phyloP scores from a whole-genome alignment of 495 filamentous ascomycete species.

The Aspergillus panamensis region DNA sequence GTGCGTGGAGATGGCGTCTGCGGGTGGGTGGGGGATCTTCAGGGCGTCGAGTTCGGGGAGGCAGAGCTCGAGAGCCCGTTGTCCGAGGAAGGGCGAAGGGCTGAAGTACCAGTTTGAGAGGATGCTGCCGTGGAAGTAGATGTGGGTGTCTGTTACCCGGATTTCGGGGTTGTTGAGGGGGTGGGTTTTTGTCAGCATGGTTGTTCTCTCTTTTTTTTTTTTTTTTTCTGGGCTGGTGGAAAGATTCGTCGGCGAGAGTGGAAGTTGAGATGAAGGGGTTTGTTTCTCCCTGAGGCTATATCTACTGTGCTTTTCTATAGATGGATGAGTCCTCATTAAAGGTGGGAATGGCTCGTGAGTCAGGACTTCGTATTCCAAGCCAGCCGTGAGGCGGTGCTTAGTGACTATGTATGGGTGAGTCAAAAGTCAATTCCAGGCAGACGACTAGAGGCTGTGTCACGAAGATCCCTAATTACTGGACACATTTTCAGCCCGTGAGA shows the following conservation, averaged over 20 bases:
- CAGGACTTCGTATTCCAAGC: neutral
- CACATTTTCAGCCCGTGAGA: no score
- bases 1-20: slow-evolving; percentile 5
- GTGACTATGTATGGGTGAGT: neutral
- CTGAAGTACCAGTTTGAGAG: slow-evolving; percentile 16
- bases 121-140: slow-evolving; percentile 14
- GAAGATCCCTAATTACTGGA: no score
- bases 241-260: no score
- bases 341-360: neutral
- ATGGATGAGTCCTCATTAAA: neutral
- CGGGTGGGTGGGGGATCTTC: slow-evolving; percentile 5
- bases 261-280: neutral
- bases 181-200: neutral
- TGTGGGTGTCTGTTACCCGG: slow-evolving; percentile 13
- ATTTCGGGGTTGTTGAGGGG: neutral
- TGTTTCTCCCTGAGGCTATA: neutral
- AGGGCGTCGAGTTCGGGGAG: slow-evolving; percentile 8
- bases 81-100: neutral
- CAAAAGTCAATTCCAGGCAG: no score
- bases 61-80: slow-evolving; percentile 10
- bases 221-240: neutral
- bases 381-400: neutral
- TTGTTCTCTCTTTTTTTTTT: neutral
- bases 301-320: neutral
- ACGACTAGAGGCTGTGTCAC: no score